Evolutionary conservation across 164 flowering plant species (phyloP).

Genomic region (Nymphaea thermarum): DNA sequence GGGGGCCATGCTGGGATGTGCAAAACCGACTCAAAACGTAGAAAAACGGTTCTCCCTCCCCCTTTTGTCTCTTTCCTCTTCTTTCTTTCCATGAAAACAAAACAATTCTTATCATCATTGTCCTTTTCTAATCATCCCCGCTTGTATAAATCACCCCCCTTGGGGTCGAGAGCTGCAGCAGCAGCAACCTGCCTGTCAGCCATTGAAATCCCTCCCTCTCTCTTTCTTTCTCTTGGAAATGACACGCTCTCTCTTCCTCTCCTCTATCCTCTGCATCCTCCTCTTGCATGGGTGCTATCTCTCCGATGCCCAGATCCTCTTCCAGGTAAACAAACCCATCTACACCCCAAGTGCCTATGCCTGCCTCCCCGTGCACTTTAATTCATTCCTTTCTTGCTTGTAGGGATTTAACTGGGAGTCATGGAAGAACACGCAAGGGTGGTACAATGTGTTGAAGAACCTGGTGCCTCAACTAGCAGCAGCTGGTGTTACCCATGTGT

Average conservation of each 20-base stretch:
- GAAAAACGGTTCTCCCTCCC: too few species aligned
- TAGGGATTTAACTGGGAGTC: constrained; percentile 6
- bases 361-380: too few species aligned
- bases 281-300: background rate
- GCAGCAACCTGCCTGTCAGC: background rate
- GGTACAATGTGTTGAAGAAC: background rate
- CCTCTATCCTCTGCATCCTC: background rate
- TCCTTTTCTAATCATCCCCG: too few species aligned
- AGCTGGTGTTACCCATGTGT: constrained; percentile 1
- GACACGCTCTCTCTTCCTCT: background rate
- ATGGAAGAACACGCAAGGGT: constrained; percentile 2
- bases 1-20: too few species aligned
- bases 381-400: background rate
- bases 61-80: too few species aligned
- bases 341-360: too few species aligned
- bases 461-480: background rate
- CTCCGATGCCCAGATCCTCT: background rate
- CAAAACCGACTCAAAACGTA: too few species aligned
- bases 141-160: too few species aligned
- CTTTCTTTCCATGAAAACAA: too few species aligned
- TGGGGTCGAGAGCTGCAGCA: background rate
- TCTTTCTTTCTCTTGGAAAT: background rate
- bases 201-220: background rate
- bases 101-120: too few species aligned
- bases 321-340: background rate